Percentiles rank a stretch among this genome's conserved stretches.
Evolutionary conservation across 176 grass and related monocot species (phyloP).

Genomic region (Triticum aestivum): IWGSC_CS_RefSeq_v2.1 NC_057797.1:587618318-587618817

Average conservation of each 20-base stretch:
- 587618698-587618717: slow-evolving; percentile 60
- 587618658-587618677: slow-evolving; percentile 84
- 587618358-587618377: not conserved
- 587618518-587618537: slow-evolving; percentile 84
- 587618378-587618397: not conserved
- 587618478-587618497: slow-evolving; percentile 97
- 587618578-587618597: slow-evolving; percentile 91
- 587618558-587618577: slow-evolving; percentile 99
- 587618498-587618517: slow-evolving; percentile 87
- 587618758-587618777: not conserved
- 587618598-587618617: slow-evolving; percentile 89
- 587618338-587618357: not conserved
- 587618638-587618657: slow-evolving; percentile 92
- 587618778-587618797: not conserved
- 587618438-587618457: slow-evolving; percentile 77
- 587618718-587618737: slow-evolving; percentile 87
- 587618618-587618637: slow-evolving; percentile 97
- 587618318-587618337: not conserved
- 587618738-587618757: slow-evolving; percentile 57
- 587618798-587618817: not conserved
- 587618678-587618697: slow-evolving; percentile 64
- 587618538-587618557: slow-evolving; percentile 90
- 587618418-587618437: slow-evolving; percentile 98
- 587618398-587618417: slow-evolving; percentile 46
- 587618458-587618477: slow-evolving; percentile 96